Evolutionary conservation across 2,329 filamentous ascomycete genomes (phyloP).

Genomic region (Ceratocystis albifundus): DNA sequence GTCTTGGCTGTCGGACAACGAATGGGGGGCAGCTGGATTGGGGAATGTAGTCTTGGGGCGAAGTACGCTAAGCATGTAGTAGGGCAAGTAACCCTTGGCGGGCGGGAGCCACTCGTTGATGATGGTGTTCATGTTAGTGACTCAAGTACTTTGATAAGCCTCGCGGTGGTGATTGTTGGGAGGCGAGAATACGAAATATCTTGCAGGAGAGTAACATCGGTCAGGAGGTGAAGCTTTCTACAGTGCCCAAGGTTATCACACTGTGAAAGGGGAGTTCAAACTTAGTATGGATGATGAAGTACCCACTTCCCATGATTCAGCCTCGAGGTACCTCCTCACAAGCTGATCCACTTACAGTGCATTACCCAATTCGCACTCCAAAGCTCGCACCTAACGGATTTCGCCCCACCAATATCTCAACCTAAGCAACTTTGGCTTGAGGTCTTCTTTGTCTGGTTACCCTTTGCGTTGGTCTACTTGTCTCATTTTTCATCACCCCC

Average conservation of each 20-base stretch:
- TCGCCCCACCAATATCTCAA: slow-evolving; percentile 13
- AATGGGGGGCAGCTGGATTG: neutral
- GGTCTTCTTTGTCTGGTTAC: neutral
- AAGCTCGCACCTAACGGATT: neutral
- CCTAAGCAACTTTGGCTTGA: neutral
- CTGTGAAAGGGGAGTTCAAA: neutral
- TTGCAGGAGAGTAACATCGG: neutral
- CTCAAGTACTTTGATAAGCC: neutral
- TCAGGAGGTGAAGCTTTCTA: neutral
- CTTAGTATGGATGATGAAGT: neutral
- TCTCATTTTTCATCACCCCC: neutral
- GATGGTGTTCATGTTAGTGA: slow-evolving; percentile 36
- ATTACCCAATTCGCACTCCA: neutral
- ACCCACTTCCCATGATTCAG: neutral
- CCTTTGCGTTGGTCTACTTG: neutral
- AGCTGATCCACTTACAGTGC: neutral
- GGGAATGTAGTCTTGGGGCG: neutral
- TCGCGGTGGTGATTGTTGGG: neutral
- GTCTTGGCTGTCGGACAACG: neutral
- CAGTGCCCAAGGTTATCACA: neutral
- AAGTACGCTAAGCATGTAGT: slow-evolving; percentile 46
- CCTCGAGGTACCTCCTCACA: neutral
- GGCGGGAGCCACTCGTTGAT: slow-evolving; percentile 33
- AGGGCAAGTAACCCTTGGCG: slow-evolving; percentile 45
- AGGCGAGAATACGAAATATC: neutral